Evolutionary conservation across 2,329 filamentous ascomycete species (phyloP).

Genomic region (Aquanectria penicillioides): DNA sequence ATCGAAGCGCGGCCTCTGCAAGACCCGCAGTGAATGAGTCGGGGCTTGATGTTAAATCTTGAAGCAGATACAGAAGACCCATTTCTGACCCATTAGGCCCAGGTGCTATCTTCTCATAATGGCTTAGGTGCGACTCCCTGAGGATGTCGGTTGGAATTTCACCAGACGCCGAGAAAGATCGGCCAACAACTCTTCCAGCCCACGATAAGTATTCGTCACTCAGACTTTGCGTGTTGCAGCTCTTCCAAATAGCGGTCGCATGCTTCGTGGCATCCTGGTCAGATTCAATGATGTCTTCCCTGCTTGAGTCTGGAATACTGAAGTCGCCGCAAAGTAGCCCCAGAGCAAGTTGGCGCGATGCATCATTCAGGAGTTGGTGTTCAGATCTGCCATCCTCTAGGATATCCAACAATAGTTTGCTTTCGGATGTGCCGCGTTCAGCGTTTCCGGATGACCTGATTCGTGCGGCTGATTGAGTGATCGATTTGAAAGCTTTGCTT

Average conservation of each 20-base stretch:
- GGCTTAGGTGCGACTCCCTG: conserved; percentile 65
- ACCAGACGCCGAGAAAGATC: conserved; percentile 83
- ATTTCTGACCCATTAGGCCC: conserved; percentile 68
- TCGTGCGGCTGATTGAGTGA: conserved; percentile 74
- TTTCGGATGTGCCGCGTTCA: conserved; percentile 77
- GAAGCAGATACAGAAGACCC: conserved; percentile 70
- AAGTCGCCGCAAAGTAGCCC: conserved; percentile 82
- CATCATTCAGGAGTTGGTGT: conserved; percentile 72
- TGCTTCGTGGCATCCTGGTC: conserved; percentile 72
- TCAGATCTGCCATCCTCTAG: conserved; percentile 75
- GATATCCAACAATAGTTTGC: conserved; percentile 80
- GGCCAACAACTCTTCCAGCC: conserved; percentile 85
- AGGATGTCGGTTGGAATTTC: conserved; percentile 69
- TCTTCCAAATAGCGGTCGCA: conserved; percentile 78
- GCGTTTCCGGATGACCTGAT: conserved; percentile 77
- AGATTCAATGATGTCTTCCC: conserved; percentile 73
- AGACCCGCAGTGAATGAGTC: conserved; percentile 66
- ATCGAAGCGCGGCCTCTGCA: conserved; percentile 68
- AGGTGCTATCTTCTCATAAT: conserved; percentile 59
- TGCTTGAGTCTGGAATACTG: conserved; percentile 55
- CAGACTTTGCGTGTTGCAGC: conserved; percentile 71
- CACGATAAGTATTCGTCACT: conserved; percentile 80
- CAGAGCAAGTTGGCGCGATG: conserved; percentile 76
- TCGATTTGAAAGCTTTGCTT: conserved; percentile 68
- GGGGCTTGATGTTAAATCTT: conserved; percentile 68